phyloP scores from a whole-genome alignment of 192 early-diverging fungal genomes.

The Backusella luteola region DNA sequence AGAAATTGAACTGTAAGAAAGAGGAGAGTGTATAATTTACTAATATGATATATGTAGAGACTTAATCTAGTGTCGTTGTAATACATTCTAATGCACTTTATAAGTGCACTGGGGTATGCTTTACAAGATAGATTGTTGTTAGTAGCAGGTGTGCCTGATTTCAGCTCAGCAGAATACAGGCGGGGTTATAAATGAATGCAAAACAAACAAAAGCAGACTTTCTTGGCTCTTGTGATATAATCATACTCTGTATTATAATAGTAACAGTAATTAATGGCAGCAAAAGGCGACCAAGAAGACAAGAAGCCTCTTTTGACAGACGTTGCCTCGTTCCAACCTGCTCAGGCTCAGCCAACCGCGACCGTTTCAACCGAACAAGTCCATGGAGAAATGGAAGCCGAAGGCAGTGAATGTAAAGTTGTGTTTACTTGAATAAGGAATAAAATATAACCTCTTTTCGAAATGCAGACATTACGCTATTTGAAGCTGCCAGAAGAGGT shows the following conservation, averaged over 20 bases:
- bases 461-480: constrained; percentile 38
- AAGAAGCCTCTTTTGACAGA: not conserved
- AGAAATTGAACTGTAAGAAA: not conserved
- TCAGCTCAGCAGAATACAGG: not conserved
- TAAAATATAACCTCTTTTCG: not conserved
- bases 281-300: not conserved
- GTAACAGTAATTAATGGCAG: not conserved
- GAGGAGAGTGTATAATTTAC: not conserved
- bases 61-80: not conserved
- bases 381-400: not conserved
- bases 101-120: not conserved
- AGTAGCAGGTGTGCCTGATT: not conserved
- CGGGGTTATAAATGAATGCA: not conserved
- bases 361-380: not conserved
- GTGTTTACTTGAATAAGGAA: not conserved
- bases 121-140: not conserved
- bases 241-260: not conserved
- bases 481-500: constrained; percentile 74
- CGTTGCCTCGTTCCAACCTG: not conserved
- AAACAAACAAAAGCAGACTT: not conserved
- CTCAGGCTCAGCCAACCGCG: not conserved
- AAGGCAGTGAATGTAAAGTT: constrained; percentile 4
- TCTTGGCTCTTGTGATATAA: not conserved
- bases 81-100: not conserved
- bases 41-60: not conserved